Base-by-base conservation (phyloP, 768 basidiomycete species). In the Erythrobasidium yunnanense region DNA sequence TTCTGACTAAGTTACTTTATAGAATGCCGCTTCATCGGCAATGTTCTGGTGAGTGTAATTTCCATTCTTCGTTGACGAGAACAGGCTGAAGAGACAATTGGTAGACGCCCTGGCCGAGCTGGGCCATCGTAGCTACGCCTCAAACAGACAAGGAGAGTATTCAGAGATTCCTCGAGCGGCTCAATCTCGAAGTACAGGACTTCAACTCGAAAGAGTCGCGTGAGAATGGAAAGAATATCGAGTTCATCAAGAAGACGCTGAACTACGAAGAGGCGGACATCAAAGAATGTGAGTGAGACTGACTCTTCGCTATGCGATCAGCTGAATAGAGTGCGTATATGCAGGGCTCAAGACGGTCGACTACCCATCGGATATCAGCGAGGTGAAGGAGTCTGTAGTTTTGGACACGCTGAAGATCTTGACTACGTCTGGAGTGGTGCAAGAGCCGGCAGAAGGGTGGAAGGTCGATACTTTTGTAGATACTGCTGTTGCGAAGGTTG, bases 31-130 rank as follows among this genome's bases (percentile, higher is more conserved):
- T 72, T 70, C 66, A 66, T 73, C 66, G 70, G 66, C 51, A 34
- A 29, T 42, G 67, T 70, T 15, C 20, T 60, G n/a, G 66, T 33
- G 49, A 17, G 49, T 32, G 25, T 20, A 6, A n/a, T 32, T n/a
- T 70, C 29, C 66, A n/a, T n/a, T n/a, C n/a, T n/a, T n/a, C n/a
- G n/a, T n/a, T n/a, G n/a, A n/a, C n/a, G n/a, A n/a, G n/a, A n/a
- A n/a, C n/a, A n/a, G n/a, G n/a, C n/a, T n/a, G n/a, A n/a, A n/a
- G n/a, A n/a, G n/a, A n/a, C n/a, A n/a, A n/a, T 46, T 11, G 20
- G 38, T 85, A 85, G 35, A 96, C 92, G 0, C 93, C 93, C 0
- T 99, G 93, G 93, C 88, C 91, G 15, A 92, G 90, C 0, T 99
- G 93, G 93, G 78, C 88, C 66, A 88, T 97, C 72, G 92, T 38